Evolutionary conservation across 108 stramenopile species (phyloP).

Genomic region (Bacterosira constricta): DNA sequence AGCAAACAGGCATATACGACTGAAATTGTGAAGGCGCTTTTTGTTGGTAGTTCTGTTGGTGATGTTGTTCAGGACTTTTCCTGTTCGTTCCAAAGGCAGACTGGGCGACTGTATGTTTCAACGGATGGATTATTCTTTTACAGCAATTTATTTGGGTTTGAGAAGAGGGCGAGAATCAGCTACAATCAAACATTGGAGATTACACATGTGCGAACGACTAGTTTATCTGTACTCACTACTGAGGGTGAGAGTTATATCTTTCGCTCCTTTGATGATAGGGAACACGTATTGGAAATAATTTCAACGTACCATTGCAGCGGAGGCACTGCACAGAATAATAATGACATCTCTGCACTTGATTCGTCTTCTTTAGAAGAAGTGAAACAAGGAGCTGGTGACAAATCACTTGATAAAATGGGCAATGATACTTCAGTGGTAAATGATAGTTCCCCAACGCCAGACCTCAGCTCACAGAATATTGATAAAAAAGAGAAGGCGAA

Average conservation of each 20-base stretch:
- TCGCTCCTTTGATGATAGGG: constrained; percentile 54
- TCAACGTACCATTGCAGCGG: constrained; percentile 1
- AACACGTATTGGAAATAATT: constrained; percentile 37
- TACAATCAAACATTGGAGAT: constrained; percentile 48
- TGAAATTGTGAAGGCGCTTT: constrained; percentile 55
- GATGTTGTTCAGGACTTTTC: constrained; percentile 57
- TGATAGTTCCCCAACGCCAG: neutral
- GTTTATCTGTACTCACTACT: constrained; percentile 38
- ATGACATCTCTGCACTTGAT: neutral
- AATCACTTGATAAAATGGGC: neutral
- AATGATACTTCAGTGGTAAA: neutral
- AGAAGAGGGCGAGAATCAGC: constrained; percentile 57
- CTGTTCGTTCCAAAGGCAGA: constrained; percentile 61
- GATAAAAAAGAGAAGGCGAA: neutral
- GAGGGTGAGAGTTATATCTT: constrained; percentile 64
- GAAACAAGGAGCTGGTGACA: neutral
- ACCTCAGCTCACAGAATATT: neutral
- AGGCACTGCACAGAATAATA: neutral
- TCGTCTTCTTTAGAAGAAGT: neutral
- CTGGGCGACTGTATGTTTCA: constrained; percentile 67
- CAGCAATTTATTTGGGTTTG: constrained; percentile 76
- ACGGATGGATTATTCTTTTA: constrained; percentile 64
- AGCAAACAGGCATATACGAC: constrained; percentile 39
- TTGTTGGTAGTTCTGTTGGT: constrained; percentile 50
- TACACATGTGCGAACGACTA: constrained; percentile 55